Conservation (phyloP, 2,329 filamentous ascomycete species). For the Calonectria henricotiae region DNA sequence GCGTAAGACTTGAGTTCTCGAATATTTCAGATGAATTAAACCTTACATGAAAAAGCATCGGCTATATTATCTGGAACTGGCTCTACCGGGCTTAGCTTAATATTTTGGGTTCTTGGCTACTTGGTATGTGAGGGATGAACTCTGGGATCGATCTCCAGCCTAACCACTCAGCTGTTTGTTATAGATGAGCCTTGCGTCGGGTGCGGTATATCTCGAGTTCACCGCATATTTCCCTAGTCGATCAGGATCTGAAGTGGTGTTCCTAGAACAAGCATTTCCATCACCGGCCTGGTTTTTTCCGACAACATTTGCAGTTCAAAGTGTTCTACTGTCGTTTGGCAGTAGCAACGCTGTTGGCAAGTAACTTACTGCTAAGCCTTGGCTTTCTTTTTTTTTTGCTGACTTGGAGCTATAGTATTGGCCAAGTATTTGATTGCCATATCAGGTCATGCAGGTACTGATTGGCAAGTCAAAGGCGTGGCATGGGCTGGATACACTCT, state of each 20-base stretch:
- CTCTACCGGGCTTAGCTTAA: slow-evolving; percentile 22
- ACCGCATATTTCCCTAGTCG: slow-evolving; percentile 30
- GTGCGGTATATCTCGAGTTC: slow-evolving; percentile 27
- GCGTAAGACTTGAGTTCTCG: background rate
- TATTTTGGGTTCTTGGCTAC: slow-evolving; percentile 29
- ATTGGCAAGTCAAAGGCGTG: slow-evolving; percentile 27
- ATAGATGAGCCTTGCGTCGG: slow-evolving; percentile 24
- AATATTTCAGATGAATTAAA: background rate
- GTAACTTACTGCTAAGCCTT: background rate
- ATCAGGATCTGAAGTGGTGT: slow-evolving; percentile 30
- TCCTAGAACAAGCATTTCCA: slow-evolving; percentile 28
- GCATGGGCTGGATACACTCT: slow-evolving; percentile 26
- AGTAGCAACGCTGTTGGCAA: slow-evolving; percentile 24
- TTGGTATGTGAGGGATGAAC: background rate
- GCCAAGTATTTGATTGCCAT: slow-evolving; percentile 28
- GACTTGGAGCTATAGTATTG: background rate
- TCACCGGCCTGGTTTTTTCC: slow-evolving; percentile 29
- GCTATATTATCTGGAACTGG: slow-evolving; percentile 27
- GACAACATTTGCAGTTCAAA: slow-evolving; percentile 29
- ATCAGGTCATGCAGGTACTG: slow-evolving; percentile 19
- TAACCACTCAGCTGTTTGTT: background rate
- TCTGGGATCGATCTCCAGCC: background rate
- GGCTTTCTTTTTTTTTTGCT: background rate
- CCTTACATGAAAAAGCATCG: slow-evolving; percentile 13
- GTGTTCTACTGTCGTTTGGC: slow-evolving; percentile 26